Conservation (phyloP, 176 grass and related monocot genomes). For the Dactylis glomerata region DNA sequence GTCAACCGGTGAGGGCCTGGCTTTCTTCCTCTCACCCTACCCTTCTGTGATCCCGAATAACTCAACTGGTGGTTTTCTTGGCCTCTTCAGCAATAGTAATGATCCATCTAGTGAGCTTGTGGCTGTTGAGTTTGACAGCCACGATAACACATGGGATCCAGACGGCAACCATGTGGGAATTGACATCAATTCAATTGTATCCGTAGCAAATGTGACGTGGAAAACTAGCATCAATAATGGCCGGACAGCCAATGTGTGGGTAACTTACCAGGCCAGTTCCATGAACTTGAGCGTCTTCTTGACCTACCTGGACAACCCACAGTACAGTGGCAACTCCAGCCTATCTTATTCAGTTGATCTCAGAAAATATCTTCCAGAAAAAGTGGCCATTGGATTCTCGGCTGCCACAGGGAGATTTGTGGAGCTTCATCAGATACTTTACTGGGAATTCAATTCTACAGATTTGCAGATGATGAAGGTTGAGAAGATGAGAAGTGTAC, state of each 20-base stretch:
- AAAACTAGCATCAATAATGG: conserved; percentile 47
- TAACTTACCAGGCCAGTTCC: conserved; percentile 55
- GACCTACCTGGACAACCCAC: conserved; percentile 41
- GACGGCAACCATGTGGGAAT: conserved; percentile 54
- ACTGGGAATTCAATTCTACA: conserved; percentile 67
- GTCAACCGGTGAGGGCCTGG: conserved; percentile 43
- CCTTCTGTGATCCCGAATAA: conserved; percentile 41
- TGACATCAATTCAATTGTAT: conserved; percentile 44
- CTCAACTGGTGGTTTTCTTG: conserved; percentile 35
- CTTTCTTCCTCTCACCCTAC: conserved; percentile 61
- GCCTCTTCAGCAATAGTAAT: conserved; percentile 33
- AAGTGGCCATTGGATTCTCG: conserved; percentile 56
- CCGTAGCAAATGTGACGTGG: conserved; percentile 26
- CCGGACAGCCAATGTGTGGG: conserved; percentile 41
- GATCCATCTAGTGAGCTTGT: conserved; percentile 27
- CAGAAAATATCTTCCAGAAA: conserved; percentile 32
- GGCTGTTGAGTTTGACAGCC: conserved; percentile 64
- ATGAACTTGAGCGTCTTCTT: conserved; percentile 57
- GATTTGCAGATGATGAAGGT: conserved; percentile 30
- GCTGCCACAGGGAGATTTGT: conserved; percentile 42
- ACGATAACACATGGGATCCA: conserved; percentile 43
- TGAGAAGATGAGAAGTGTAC: conserved; percentile 26
- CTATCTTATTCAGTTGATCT: conserved; percentile 46
- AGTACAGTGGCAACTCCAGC: conserved; percentile 27
- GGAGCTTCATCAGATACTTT: conserved; percentile 56